Evolutionary conservation across 805 yeast species (phyloP).

Genomic region (Phaffomyces antillensis): DNA sequence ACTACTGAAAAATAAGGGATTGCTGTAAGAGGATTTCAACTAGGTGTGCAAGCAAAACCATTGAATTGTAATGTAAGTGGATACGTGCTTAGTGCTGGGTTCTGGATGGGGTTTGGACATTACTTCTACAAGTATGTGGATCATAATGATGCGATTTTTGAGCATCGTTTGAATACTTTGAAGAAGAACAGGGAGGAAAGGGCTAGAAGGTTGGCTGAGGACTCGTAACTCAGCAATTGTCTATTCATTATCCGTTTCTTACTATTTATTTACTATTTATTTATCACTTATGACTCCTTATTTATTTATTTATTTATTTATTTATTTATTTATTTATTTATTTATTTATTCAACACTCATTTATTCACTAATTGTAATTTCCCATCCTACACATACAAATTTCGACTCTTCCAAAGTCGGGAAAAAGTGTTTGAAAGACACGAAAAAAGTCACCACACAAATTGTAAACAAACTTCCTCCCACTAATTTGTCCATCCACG

Average conservation of each 20-base stretch:
- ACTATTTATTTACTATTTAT: too few species aligned
- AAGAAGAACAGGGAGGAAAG: conserved; percentile 25
- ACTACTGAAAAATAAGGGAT: conserved; percentile 23
- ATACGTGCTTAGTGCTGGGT: conserved; percentile 36
- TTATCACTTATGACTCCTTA: too few species aligned
- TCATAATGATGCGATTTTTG: conserved; percentile 31
- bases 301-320: background rate
- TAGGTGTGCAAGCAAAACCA: conserved; percentile 37
- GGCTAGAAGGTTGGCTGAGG: conserved; percentile 17
- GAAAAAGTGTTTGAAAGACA: background rate
- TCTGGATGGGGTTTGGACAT: conserved; percentile 38
- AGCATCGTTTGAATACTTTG: conserved; percentile 30
- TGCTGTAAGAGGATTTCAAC: conserved; percentile 36
- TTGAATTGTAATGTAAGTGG: conserved; percentile 31
- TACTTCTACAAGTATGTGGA: conserved; percentile 31
- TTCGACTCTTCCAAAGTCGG: background rate
- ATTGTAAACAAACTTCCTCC: background rate
- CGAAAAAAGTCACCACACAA: background rate
- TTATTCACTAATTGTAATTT: too few species aligned
- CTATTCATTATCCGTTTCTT: too few species aligned
- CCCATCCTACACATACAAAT: background rate
- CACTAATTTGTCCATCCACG: background rate
- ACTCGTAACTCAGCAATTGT: too few species aligned
- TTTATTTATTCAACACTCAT: background rate
- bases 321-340: background rate